These are phyloP conservation scores for Cucumis melo DNA, from an alignment of 306 rosid genomes.

Conservation along the genomic window DNA sequence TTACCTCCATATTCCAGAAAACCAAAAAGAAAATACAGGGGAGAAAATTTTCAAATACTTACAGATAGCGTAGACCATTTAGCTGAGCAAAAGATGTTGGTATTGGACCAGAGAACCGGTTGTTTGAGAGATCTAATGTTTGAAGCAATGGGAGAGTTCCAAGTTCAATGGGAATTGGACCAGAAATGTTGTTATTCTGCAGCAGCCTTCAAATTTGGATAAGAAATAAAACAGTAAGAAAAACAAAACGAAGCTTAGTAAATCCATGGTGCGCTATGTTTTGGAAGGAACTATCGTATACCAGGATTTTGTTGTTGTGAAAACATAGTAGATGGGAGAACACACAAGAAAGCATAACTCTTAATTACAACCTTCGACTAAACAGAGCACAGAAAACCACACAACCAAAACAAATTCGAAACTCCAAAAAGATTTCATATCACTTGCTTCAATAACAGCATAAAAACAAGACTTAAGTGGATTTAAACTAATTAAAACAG, in stretches of 20 bases:
- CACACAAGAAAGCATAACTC: too few species aligned
- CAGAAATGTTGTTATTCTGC: conserved; percentile 89
- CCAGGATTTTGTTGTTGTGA: neutral
- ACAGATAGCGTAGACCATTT: conserved; percentile 63
- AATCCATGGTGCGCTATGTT: neutral
- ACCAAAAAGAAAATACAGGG: conserved; percentile 10
- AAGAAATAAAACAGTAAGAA: conserved; percentile 5
- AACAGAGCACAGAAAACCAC: neutral
- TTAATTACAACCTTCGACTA: neutral
- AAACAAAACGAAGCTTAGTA: neutral
- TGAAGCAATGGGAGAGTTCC: conserved; percentile 62
- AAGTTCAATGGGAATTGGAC: conserved; percentile 58
- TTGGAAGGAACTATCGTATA: neutral
- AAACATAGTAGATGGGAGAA: neutral
- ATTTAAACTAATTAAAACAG: neutral
- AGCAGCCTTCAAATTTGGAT: conserved; percentile 35
- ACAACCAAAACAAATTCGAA: neutral
- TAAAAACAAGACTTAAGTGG: neutral
- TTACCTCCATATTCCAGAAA: conserved; percentile 11
- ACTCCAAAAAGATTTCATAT: neutral
- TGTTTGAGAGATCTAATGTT: conserved; percentile 84
- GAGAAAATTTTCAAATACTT: conserved; percentile 15
- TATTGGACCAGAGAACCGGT: conserved; percentile 47
- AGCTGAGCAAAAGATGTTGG: conserved; percentile 54
- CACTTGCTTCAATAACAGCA: neutral